phyloP scores from a whole-genome alignment of 768 basidiomycete species.

The Mycena alexandri region DNA sequence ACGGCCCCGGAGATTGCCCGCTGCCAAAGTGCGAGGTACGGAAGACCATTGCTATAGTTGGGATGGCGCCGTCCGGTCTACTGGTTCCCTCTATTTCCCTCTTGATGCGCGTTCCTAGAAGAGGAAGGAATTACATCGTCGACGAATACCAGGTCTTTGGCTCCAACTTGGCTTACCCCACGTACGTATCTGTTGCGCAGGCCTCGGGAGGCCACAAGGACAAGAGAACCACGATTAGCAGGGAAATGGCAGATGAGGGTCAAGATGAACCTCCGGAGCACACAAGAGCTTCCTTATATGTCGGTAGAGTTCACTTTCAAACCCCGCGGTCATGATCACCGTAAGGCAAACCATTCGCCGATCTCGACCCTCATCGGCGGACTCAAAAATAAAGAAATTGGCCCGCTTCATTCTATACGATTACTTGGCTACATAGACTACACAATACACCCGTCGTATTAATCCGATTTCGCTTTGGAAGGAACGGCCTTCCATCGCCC shows the following conservation, averaged over 20 bases:
- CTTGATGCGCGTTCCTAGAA: constrained; percentile 3
- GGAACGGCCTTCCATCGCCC: constrained; percentile 75
- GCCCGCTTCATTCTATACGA: constrained; percentile 13
- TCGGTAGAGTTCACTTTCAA: too few species aligned
- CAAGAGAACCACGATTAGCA: neutral
- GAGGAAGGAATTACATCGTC: constrained; percentile 8
- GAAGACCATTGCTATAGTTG: constrained; percentile 19
- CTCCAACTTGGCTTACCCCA: constrained; percentile 26
- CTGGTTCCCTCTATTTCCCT: constrained; percentile 13
- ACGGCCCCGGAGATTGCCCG: constrained; percentile 21
- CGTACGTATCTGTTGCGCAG: neutral
- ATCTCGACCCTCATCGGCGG: constrained; percentile 17
- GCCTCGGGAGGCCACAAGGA: neutral
- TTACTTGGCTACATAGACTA: constrained; percentile 28
- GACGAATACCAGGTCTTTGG: constrained; percentile 19
- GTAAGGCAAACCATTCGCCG: too few species aligned
- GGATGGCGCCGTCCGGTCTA: constrained; percentile 2
- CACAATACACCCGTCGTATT: constrained; percentile 28
- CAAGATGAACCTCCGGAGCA: neutral
- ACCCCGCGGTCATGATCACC: too few species aligned
- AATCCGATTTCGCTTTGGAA: constrained; percentile 29
- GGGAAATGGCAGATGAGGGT: neutral
- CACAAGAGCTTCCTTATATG: too few species aligned
- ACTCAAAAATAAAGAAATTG: neutral
- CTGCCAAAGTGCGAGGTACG: constrained; percentile 9